A percentile compares a stretch with the other conserved stretches of the same genome.
Evolutionary conservation across 768 basidiomycete species (phyloP).

Genomic region (Omphalotus guepiniiformis): DNA sequence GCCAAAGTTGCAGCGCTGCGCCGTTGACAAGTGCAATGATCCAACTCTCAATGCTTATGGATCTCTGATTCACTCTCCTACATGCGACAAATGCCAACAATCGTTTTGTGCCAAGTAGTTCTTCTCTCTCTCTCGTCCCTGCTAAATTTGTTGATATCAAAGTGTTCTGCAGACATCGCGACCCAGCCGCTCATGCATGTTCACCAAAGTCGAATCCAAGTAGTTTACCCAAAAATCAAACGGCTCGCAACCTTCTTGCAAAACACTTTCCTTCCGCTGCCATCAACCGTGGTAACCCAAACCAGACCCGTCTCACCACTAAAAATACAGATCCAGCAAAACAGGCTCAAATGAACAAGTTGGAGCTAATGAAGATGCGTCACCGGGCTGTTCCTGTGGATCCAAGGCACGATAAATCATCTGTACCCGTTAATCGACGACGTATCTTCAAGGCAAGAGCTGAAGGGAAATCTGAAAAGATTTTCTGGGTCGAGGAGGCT

Average conservation of each 20-base stretch:
- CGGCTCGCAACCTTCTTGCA: constrained; percentile 49
- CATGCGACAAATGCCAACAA: constrained; percentile 49
- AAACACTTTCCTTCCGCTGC: constrained; percentile 41
- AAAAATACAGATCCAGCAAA: constrained; percentile 49
- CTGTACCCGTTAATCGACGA: constrained; percentile 50
- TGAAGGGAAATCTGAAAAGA: constrained; percentile 31
- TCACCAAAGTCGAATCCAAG: constrained; percentile 16
- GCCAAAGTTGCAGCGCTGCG: constrained; percentile 44
- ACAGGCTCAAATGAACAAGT: constrained; percentile 47
- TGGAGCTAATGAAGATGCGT: constrained; percentile 72
- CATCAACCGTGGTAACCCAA: constrained; percentile 12
- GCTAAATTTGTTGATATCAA: constrained; percentile 13
- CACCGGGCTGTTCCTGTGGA: constrained; percentile 65
- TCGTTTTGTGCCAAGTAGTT: constrained; percentile 65
- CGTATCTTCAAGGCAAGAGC: constrained; percentile 48
- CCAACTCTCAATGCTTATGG: constrained; percentile 39
- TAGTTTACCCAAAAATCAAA: constrained; percentile 32
- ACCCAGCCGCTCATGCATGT: constrained; percentile 60
- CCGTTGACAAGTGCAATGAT: constrained; percentile 46
- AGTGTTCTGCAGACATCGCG: constrained; percentile 60
- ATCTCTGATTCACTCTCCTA: constrained; percentile 21
- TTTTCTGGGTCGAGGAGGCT: constrained; percentile 78
- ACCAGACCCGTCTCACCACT: constrained; percentile 18
- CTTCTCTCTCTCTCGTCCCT: constrained; percentile 1
- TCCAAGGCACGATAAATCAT: constrained; percentile 45